These are phyloP conservation scores for Pseudogymnoascus verrucosus DNA, from an alignment of 2,329 filamentous ascomycete species.

Conservation along the genomic window DNA sequence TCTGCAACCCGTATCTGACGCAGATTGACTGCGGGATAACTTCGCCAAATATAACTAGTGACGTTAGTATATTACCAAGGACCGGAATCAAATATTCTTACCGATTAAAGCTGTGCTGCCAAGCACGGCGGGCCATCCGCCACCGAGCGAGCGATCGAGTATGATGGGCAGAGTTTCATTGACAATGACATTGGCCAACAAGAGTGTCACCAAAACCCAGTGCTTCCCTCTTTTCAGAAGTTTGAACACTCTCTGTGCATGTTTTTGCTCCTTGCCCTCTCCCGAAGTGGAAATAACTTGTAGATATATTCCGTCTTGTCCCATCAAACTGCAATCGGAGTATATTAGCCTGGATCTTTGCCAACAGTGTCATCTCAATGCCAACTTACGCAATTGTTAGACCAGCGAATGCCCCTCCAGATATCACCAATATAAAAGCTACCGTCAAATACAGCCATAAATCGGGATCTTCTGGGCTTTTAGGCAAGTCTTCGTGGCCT, in stretches of 20 bases:
- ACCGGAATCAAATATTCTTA: slow-evolving; percentile 34
- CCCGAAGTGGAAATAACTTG: slow-evolving; percentile 82
- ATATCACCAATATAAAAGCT: slow-evolving; percentile 51
- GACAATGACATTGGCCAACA: slow-evolving; percentile 91
- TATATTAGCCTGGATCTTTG: background rate
- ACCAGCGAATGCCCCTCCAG: slow-evolving; percentile 86
- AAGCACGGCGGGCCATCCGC: slow-evolving; percentile 84
- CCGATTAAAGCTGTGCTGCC: slow-evolving; percentile 87
- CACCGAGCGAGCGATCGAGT: slow-evolving; percentile 81
- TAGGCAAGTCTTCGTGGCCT: slow-evolving; percentile 36
- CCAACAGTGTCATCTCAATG: background rate
- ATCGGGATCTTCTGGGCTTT: slow-evolving; percentile 50
- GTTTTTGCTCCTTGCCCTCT: slow-evolving; percentile 69
- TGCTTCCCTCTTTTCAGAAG: slow-evolving; percentile 83
- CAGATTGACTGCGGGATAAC: slow-evolving; percentile 90
- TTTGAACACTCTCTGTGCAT: slow-evolving; percentile 70
- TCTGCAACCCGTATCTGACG: slow-evolving; percentile 85
- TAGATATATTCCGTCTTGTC: slow-evolving; percentile 84
- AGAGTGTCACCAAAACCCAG: slow-evolving; percentile 88
- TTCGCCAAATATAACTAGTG: slow-evolving; percentile 87
- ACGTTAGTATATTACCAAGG: slow-evolving; percentile 14
- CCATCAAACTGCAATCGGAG: slow-evolving; percentile 26
- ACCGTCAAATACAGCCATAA: slow-evolving; percentile 76
- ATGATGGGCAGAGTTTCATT: slow-evolving; percentile 94
- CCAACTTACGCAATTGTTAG: slow-evolving; percentile 68